phyloP scores from a whole-genome alignment of 345 rosid species.

The Hypericum perforatum region DNA sequence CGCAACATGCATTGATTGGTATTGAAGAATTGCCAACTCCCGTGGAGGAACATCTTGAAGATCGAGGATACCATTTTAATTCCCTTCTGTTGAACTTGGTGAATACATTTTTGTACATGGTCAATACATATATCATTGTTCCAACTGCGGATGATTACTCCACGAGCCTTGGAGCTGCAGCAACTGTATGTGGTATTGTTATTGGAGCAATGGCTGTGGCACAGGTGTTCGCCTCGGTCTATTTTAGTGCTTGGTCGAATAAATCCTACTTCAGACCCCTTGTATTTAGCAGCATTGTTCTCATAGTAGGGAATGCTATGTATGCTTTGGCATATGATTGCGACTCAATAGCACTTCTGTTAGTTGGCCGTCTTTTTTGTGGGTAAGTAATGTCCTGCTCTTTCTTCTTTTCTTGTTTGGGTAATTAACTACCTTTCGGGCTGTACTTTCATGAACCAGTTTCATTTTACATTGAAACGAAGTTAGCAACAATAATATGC shows the following conservation, averaged over 20 bases:
- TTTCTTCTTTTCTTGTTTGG: neutral
- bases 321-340: conserved; percentile 91
- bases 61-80: conserved; percentile 69
- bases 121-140: conserved; percentile 88
- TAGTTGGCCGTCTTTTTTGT: conserved; percentile 85
- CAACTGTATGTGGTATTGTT: conserved; percentile 96
- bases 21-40: conserved; percentile 87
- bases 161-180: conserved; percentile 88
- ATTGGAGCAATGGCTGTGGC: conserved; percentile 99
- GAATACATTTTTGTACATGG: conserved; percentile 88
- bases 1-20: conserved; percentile 94
- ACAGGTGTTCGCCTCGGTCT: conserved; percentile 93
- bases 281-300: conserved; percentile 84
- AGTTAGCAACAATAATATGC: too few relatives aligned
- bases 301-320: conserved; percentile 68
- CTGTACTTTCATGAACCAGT: too few relatives aligned
- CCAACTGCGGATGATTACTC: conserved; percentile 97
- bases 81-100: conserved; percentile 80
- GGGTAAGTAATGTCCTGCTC: conserved; percentile 49
- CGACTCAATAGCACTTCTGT: conserved; percentile 58
- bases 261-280: conserved; percentile 94
- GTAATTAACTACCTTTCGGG: too few relatives aligned
- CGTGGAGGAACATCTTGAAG: conserved; percentile 55
- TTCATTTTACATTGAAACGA: too few relatives aligned
- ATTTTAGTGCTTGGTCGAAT: conserved; percentile 98